phyloP scores from a whole-genome alignment of 352 stramenopile species.

The Globisporangium nodosum region DNA sequence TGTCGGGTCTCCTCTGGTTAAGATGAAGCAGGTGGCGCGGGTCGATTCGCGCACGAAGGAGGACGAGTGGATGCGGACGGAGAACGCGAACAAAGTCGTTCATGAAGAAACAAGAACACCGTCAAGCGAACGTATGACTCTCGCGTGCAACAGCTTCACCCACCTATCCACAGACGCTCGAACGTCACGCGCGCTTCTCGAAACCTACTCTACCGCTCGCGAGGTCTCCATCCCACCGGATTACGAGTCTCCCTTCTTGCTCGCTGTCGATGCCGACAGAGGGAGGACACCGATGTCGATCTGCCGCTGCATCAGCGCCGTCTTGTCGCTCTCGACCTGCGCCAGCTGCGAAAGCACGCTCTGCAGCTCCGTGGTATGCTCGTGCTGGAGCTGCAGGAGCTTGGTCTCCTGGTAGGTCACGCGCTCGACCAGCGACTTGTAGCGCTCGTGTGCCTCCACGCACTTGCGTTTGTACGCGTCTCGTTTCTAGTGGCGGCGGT shows the following conservation, averaged over 20 bases:
- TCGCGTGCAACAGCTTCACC: too few species aligned
- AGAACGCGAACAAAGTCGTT: too few species aligned
- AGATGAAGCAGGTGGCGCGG: too few species aligned
- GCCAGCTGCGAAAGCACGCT: constrained; percentile 61
- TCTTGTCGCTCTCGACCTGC: constrained; percentile 65
- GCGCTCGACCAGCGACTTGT: constrained; percentile 49
- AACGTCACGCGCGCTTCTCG: too few species aligned
- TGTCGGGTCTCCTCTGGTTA: too few species aligned
- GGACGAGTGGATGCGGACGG: too few species aligned
- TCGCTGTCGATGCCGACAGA: not conserved
- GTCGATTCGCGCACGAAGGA: too few species aligned
- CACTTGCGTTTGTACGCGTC: constrained; percentile 82
- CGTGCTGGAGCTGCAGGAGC: constrained; percentile 48
- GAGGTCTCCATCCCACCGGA: too few species aligned
- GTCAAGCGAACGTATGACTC: too few species aligned
- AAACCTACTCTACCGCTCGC: too few species aligned
- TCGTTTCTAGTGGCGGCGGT: constrained; percentile 36
- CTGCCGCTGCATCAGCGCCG: constrained; percentile 48
- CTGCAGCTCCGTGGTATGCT: constrained; percentile 54
- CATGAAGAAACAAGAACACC: too few species aligned
- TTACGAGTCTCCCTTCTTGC: constrained; percentile 10
- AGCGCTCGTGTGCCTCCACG: constrained; percentile 68
- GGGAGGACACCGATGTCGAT: constrained; percentile 25
- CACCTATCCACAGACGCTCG: too few species aligned
- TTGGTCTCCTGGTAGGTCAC: constrained; percentile 33